Base-by-base conservation (phyloP, 2,329 filamentous ascomycete genomes). In the Botrytis byssoidea region DNA sequence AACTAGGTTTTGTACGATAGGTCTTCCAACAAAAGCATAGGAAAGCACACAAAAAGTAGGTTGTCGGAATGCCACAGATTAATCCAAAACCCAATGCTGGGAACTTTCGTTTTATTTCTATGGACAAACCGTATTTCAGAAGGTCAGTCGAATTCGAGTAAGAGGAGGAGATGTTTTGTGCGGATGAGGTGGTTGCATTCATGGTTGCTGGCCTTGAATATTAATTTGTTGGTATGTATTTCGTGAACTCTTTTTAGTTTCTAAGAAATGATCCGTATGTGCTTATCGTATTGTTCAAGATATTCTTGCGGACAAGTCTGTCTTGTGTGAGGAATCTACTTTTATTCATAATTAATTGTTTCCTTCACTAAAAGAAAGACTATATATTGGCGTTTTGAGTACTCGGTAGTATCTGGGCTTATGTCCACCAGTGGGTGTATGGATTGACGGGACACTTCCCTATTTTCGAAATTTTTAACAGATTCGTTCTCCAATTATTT, bases 21-120 rank as follows among this genome's bases (percentile, higher is more conserved):
- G 7, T 6, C 7, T 3, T 4, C 25, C n/a, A 57, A 18, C n/a
- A 1, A 1, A 29, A 2, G 2, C 12, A 7, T 6, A 29, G 16
- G n/a, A 29, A 8, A 18, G 0, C 1, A 25, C n/a, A 2, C n/a
- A 29, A 29, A 29, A 57, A 0, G 16, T 3, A 29, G n/a, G 3
- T 2, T 20, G 0, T 7, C 0, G 1, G 1, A 51, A 14, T 14
- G 48, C 48, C 5, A 51, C 25, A n/a, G 48, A 51, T 0, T 7
- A 1, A 6, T 51, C 0, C 12, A 14, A n/a, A 6, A 7, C 1
- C 10, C 48, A 4, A 51, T 51, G 4, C 4, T n/a, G 48, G 48
- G 2, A 51, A 14, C 25, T 12, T 51, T 6, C 25, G 48, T 51
- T 51, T n/a, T 51, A 51, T n/a, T 14, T 51, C 4, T 14, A n/a